Percentiles rank a stretch among this genome's conserved stretches.
phyloP scores from a whole-genome alignment of 2,329 filamentous ascomycete genomes.

The Pseudomassariella vexata region DNA sequence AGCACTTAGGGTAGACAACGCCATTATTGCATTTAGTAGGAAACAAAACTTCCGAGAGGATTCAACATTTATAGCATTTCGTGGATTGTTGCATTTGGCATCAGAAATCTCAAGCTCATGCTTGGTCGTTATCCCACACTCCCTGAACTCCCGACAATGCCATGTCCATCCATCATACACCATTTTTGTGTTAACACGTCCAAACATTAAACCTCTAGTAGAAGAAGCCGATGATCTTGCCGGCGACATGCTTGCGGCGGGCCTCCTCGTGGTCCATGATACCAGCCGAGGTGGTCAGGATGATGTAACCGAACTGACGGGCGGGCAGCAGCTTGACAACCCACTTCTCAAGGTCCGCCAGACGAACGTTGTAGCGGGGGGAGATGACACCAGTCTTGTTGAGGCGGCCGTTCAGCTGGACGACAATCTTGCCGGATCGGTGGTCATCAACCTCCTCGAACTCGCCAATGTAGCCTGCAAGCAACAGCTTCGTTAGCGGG shows the following conservation, averaged over 20 bases:
- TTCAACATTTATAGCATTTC: slow-evolving; percentile 19
- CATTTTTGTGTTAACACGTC: slow-evolving; percentile 8
- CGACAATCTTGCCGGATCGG: slow-evolving; percentile 99
- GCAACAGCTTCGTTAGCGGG: slow-evolving; percentile 42
- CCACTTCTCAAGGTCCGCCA: slow-evolving; percentile 98
- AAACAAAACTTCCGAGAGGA: too few relatives aligned
- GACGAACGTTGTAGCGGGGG: slow-evolving; percentile 98
- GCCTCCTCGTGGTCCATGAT: slow-evolving; percentile 99
- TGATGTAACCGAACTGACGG: slow-evolving; percentile 99
- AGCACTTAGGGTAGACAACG: too few relatives aligned
- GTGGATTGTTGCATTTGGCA: slow-evolving; percentile 23
- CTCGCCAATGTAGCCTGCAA: slow-evolving; percentile 92
- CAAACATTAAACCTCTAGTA: slow-evolving; percentile 56
- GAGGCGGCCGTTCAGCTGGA: slow-evolving; percentile 97
- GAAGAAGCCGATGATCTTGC: slow-evolving; percentile 99
- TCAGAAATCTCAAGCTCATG: slow-evolving; percentile 14
- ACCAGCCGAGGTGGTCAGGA: slow-evolving; percentile 97
- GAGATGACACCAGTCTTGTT: slow-evolving; percentile 99
- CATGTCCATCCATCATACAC: slow-evolving; percentile 12
- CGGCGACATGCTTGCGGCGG: slow-evolving; percentile 95
- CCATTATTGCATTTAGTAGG: too few relatives aligned
- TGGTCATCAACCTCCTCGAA: slow-evolving; percentile 99
- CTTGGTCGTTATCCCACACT: slow-evolving; percentile 19
- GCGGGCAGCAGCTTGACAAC: slow-evolving; percentile 97
- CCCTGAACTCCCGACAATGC: slow-evolving; percentile 26